A percentile compares a stretch with the other conserved stretches of the same genome.
These are phyloP conservation scores for Endogone sp. DNA, from an alignment of 192 early-diverging fungal species.

Conservation along the genomic window DNA sequence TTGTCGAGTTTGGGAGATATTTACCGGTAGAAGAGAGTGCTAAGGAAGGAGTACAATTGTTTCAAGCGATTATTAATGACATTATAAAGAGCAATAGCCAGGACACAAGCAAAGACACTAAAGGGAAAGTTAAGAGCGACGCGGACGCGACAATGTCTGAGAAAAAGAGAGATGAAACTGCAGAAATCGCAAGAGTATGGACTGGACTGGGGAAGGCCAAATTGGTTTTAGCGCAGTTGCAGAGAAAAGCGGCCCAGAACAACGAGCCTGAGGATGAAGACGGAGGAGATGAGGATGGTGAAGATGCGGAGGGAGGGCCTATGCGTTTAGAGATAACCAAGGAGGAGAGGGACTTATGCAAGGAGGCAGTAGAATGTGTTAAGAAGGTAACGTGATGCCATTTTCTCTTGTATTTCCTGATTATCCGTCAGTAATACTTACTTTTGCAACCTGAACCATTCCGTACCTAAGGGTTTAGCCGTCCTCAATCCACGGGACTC, in stretches of 20 bases:
- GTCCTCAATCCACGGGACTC: background rate
- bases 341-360: background rate
- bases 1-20: constrained; percentile 25
- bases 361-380: background rate
- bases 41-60: constrained; percentile 22
- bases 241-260: background rate
- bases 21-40: constrained; percentile 25
- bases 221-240: background rate
- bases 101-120: background rate
- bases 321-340: background rate
- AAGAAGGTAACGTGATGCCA: background rate
- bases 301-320: background rate
- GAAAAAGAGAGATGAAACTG: background rate
- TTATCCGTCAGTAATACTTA: no score
- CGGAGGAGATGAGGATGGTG: background rate
- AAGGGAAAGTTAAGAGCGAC: background rate
- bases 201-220: background rate
- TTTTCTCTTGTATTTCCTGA: no score
- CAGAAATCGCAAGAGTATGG: background rate
- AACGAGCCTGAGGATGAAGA: background rate
- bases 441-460: background rate
- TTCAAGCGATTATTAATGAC: constrained; percentile 5
- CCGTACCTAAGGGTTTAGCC: background rate
- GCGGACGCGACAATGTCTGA: background rate
- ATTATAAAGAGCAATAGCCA: background rate